Base-by-base conservation (phyloP, 2,329 filamentous ascomycete genomes). In the Talaromyces sp. region DNA sequence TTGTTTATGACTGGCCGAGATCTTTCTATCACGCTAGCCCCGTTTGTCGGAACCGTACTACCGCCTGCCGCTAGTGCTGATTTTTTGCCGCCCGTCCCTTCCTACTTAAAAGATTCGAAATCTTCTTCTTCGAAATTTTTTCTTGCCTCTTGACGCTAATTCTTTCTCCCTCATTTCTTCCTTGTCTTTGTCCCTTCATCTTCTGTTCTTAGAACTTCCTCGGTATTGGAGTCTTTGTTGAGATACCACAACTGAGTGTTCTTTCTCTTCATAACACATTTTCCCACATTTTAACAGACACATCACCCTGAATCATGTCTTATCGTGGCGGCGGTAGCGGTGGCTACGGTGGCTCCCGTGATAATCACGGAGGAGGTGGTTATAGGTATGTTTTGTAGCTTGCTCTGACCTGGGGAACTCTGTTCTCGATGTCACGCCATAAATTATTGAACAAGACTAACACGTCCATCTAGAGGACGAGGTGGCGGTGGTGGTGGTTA, bases 231-330 rank as follows among this genome's bases (percentile, higher is more conserved):
- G 35, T 52, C 22, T 22, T 17, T 21, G 19, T 13, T 3, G 8
- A 25, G 48, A 52, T 39, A 2, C n/a, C 33, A 52, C 33, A 17
- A 51, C 33, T n/a, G 21, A 35, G n/a, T 37, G 48, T 51, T 37
- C 22, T 37, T 17, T 37, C 22, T 28, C n/a, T 17, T 9, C 33
- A 19, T 22, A n/a, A 52, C 19, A 25, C 35, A 36, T 5, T 25
- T 52, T 39, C 21, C 21, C 33, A 25, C 13, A 17, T 28, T n/a
- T 37, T 28, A 10, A 37, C 48, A 25, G n/a, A 52, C 28, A 52
- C 35, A n/a, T 52, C 48, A 52, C 28, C 57, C 40, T 54, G 40
- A 53, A 82, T 70, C 72, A 90, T 89, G 87, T 89, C 87, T 77
- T 89, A 89, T 84, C 81, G 84, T 63, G 73, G 74, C 62, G 71